Percentiles rank a stretch among this genome's conserved stretches.
phyloP scores from a whole-genome alignment of 2,329 filamentous ascomycete species.

The Pseudogymnoascus sp. region DNA sequence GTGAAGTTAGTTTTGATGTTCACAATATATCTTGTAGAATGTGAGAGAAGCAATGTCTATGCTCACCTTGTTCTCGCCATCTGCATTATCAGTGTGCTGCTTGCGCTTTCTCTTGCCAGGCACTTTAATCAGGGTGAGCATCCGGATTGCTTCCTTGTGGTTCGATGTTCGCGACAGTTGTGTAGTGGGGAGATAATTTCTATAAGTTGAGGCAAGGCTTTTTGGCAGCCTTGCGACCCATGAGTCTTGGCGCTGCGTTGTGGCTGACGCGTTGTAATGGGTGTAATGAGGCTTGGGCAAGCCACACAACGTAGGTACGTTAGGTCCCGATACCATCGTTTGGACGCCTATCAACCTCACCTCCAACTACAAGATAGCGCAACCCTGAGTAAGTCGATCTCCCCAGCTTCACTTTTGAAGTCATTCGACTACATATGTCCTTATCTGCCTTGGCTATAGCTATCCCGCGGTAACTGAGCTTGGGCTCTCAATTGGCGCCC shows the following conservation, averaged over 20 bases:
- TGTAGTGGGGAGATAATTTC: background rate
- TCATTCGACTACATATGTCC: background rate
- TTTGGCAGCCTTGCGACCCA: background rate
- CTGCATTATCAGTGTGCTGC: slow-evolving; percentile 14
- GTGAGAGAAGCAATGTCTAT: background rate
- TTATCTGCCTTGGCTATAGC: background rate
- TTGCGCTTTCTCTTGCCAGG: slow-evolving; percentile 24
- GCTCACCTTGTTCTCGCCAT: background rate
- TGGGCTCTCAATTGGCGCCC: background rate
- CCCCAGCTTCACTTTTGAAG: background rate
- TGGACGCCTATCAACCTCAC: slow-evolving; percentile 4
- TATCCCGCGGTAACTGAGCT: background rate
- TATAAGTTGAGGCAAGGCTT: background rate
- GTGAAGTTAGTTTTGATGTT: background rate
- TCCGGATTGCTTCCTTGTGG: slow-evolving; percentile 1
- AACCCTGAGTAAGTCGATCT: slow-evolving; percentile 5
- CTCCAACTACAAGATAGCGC: slow-evolving; percentile 4
- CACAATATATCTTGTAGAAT: background rate
- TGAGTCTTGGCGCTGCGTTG: slow-evolving; percentile 1
- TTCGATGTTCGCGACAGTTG: background rate
- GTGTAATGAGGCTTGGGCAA: slow-evolving; percentile 9
- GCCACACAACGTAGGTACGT: slow-evolving; percentile 6
- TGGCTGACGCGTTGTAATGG: slow-evolving; percentile 5
- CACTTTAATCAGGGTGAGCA: slow-evolving; percentile 26
- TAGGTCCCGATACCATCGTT: slow-evolving; percentile 3